Percentiles rank a stretch among this genome's conserved stretches.
phyloP scores from a whole-genome alignment of 2,329 filamentous ascomycete genomes.

The Aquanectria penicillioides region DNA sequence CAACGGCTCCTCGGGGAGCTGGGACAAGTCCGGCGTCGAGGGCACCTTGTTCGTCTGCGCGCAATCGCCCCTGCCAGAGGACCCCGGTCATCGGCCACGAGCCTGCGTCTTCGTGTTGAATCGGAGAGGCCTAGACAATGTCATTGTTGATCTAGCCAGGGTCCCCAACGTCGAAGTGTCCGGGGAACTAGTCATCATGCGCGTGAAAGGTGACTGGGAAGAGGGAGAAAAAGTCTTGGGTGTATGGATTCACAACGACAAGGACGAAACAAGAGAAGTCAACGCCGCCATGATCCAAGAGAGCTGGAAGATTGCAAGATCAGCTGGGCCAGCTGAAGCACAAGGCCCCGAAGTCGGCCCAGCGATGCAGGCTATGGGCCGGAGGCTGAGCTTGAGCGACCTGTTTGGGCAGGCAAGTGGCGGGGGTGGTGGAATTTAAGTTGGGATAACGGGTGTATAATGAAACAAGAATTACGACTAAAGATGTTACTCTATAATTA shows the following conservation, averaged over 20 bases:
- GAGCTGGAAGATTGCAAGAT: conserved; percentile 52
- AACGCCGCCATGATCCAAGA: conserved; percentile 55
- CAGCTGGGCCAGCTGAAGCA: conserved; percentile 41
- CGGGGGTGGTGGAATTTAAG: conserved; percentile 31
- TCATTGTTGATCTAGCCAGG: conserved; percentile 71
- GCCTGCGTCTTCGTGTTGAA: conserved; percentile 78
- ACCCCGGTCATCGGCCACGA: conserved; percentile 47
- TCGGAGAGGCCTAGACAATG: conserved; percentile 75
- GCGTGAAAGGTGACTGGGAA: conserved; percentile 50
- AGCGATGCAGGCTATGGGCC: conserved; percentile 56
- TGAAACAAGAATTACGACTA: background rate
- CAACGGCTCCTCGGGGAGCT: conserved; percentile 69
- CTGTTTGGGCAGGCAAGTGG: conserved; percentile 52
- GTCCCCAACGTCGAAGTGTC: conserved; percentile 72
- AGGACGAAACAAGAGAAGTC: conserved; percentile 54
- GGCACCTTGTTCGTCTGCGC: conserved; percentile 91
- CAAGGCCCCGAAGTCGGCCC: conserved; percentile 50
- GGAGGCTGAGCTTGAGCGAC: conserved; percentile 56
- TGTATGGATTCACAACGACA: conserved; percentile 65
- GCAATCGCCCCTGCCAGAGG: conserved; percentile 56
- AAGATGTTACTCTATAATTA: background rate
- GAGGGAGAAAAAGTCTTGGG: conserved; percentile 57
- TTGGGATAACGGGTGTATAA: background rate
- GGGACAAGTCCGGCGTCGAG: conserved; percentile 89
- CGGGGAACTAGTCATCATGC: conserved; percentile 63